phyloP scores from a whole-genome alignment of 495 filamentous ascomycete species.

The Rostrohypoxylon terebratum region DNA sequence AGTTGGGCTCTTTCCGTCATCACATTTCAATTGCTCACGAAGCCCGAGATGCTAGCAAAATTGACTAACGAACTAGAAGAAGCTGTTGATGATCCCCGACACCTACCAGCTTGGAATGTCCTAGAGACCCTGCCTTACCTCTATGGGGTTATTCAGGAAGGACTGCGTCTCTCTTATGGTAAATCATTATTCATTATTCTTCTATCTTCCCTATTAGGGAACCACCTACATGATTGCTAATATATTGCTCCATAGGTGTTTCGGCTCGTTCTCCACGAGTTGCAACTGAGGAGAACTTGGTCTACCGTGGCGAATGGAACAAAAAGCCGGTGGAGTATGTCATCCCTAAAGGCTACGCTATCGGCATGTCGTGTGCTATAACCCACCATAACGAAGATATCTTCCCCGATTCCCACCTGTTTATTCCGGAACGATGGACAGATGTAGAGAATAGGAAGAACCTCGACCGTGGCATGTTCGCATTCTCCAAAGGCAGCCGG shows the following conservation, averaged over 20 bases:
- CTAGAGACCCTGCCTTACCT: constrained; percentile 62
- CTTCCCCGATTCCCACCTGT: constrained; percentile 28
- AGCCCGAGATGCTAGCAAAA: constrained; percentile 47
- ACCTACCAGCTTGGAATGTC: constrained; percentile 44
- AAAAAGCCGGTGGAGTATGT: constrained; percentile 38
- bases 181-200: background rate
- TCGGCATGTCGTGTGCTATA: constrained; percentile 54
- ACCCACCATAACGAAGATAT: constrained; percentile 22
- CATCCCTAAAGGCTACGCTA: constrained; percentile 49
- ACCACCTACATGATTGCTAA: too few relatives aligned
- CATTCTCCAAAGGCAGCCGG: constrained; percentile 29
- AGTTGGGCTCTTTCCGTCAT: constrained; percentile 53
- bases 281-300: constrained; percentile 49
- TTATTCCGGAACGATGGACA: constrained; percentile 27
- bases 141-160: constrained; percentile 55
- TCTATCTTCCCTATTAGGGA: too few relatives aligned
- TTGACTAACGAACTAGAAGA: constrained; percentile 52
- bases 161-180: constrained; percentile 58
- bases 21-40: constrained; percentile 54
- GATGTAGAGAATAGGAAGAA: constrained; percentile 2
- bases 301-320: constrained; percentile 54
- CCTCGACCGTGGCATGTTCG: constrained; percentile 13
- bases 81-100: constrained; percentile 32
- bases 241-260: constrained; percentile 35
- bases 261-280: constrained; percentile 48